phyloP scores from a whole-genome alignment of 495 filamentous ascomycete genomes.

The Neurospora tetraspora region DNA sequence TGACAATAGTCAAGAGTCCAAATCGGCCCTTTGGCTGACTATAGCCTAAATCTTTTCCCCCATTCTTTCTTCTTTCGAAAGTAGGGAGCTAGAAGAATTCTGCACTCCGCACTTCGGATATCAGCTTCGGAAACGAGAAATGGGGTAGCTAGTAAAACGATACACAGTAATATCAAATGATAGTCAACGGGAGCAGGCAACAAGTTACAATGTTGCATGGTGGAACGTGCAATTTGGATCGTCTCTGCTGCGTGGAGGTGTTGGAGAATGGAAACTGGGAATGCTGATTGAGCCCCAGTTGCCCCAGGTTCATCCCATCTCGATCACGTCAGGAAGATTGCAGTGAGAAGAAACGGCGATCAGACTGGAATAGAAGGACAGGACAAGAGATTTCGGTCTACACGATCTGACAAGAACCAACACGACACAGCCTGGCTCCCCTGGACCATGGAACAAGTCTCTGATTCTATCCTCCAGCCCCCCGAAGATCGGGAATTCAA shows the following conservation, averaged over 20 bases:
- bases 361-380: too few relatives aligned
- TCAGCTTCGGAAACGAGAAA: neutral
- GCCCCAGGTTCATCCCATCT: neutral
- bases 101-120: neutral
- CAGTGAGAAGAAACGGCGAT: neutral
- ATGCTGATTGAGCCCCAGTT: neutral
- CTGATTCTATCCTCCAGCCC: neutral
- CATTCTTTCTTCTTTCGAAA: neutral
- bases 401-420: neutral
- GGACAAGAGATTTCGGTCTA: neutral
- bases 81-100: neutral
- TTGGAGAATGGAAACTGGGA: neutral
- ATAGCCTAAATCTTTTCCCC: neutral
- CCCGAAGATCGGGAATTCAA: neutral
- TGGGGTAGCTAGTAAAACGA: neutral
- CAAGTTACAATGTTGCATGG: neutral
- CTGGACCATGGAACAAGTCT: neutral
- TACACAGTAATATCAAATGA: neutral
- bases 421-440: neutral
- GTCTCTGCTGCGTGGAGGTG: neutral
- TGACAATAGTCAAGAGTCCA: neutral
- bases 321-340: neutral
- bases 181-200: neutral
- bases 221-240: neutral
- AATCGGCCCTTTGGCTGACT: neutral